Base-by-base conservation (phyloP, 1,284 basidiomycete genomes). In the Malassezia arunalokei region DNA sequence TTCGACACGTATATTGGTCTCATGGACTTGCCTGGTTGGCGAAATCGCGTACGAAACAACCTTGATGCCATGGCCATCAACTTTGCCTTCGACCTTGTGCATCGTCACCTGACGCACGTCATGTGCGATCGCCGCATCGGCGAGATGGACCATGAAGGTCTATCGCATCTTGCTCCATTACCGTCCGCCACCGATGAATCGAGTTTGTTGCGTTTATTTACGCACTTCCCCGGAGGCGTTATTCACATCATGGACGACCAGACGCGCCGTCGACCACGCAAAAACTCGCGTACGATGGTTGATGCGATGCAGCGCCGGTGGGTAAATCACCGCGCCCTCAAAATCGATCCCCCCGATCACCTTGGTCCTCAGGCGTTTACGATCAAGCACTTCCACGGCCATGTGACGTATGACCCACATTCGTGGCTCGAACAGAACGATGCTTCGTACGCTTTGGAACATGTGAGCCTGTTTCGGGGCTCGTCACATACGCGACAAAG, bases 181-280 rank as follows among this genome's bases (percentile, higher is more conserved):
- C 53, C 53, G 6, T 35, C 31, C 8, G 37, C 47, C 0, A 91
- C 85, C 77, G 90, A 89, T 71, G 88, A 94, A 76, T 95, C 96
- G 73, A 90, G 96, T 71, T 88, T 86, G 61, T 75, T 96, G 31
- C 82, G 87, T 9, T 78, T 99, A 42, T 76, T 98, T 40, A 84
- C 88, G 65, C 85, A 89, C 71, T 79, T 80, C 60, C 90, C 88
- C 2, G 87, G 88, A 12, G 92, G 94, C 4, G 78, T 98, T 30
- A 83, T 95, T 47, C 87, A 92, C 70, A 96, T 96, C 74, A 88
- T 96, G 83, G 91, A 96, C 71, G 92, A 98, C 69, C 89, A 95
- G 74, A 85, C 89, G 8, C 79, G 84, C 14, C 79, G 86, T 38
- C 80, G 81, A 58, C 83, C 86, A 32, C 90, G 89, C 76, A 92